Percentiles rank a stretch among this genome's conserved stretches.
phyloP scores from a whole-genome alignment of 331 rosid species.

The Saraca asoca region DNA sequence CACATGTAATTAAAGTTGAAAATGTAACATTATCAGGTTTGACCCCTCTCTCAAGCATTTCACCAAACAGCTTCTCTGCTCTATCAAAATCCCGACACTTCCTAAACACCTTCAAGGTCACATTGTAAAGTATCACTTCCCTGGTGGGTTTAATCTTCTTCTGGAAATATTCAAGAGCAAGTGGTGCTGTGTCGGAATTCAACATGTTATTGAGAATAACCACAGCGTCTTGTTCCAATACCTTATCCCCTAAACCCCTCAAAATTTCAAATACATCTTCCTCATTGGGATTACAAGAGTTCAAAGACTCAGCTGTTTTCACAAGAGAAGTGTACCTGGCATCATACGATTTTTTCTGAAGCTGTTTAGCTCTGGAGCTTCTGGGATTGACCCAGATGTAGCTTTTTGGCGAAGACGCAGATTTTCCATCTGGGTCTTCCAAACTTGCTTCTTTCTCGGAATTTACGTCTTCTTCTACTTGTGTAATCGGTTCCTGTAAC shows the following conservation, averaged over 20 bases:
- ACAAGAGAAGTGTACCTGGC: slow-evolving; percentile 51
- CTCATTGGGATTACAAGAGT: slow-evolving; percentile 39
- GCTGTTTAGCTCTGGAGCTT: slow-evolving; percentile 58
- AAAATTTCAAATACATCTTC: slow-evolving; percentile 45
- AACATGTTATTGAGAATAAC: slow-evolving; percentile 36
- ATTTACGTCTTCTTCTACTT: slow-evolving; percentile 31
- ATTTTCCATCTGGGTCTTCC: slow-evolving; percentile 33
- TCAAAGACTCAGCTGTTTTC: slow-evolving; percentile 46
- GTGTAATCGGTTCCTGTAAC: slow-evolving; percentile 43
- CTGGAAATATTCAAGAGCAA: not conserved
- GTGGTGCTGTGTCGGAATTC: slow-evolving; percentile 50
- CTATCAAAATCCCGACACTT: slow-evolving; percentile 54
- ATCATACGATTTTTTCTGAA: slow-evolving; percentile 49
- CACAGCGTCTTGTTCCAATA: slow-evolving; percentile 20
- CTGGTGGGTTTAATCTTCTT: slow-evolving; percentile 18
- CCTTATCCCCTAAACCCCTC: slow-evolving; percentile 35
- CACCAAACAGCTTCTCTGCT: slow-evolving; percentile 84
- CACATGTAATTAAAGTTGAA: slow-evolving; percentile 73
- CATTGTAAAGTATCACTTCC: slow-evolving; percentile 65
- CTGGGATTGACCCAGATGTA: slow-evolving; percentile 61
- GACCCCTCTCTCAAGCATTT: slow-evolving; percentile 65
- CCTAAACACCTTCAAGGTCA: slow-evolving; percentile 62
- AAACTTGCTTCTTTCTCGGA: slow-evolving; percentile 2
- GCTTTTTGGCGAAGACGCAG: slow-evolving; percentile 40
- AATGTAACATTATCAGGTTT: slow-evolving; percentile 69